Evolutionary conservation across 345 rosid genomes (phyloP), one percentile per base, ranked within the genome.

Genomic region (Jatropha curcas): DNA sequence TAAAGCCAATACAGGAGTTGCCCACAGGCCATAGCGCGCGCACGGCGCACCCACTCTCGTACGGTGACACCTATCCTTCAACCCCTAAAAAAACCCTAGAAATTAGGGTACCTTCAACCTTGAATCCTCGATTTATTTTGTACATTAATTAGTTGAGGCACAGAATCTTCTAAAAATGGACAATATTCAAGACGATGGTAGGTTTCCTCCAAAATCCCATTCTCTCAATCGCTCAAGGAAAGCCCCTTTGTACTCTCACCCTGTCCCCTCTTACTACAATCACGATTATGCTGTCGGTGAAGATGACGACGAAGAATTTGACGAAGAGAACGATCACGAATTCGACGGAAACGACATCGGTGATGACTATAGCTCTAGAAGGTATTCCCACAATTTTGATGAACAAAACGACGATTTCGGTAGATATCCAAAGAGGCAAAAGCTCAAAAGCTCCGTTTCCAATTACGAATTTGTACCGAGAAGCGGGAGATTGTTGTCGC

Each of bases 371-470:
- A 57, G 11, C 43, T 66, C 50, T 56, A 7, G 74, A 65, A 60
- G 78, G 60, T 72, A 72, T 57, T 51, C 51, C 51, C 76, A 27
- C 71, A 46, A 35, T 51, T 56, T 67, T 22, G 48, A 16, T 28
- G 70, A 79, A 5, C 53, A 71, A 58, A 80, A 46, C 24, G 67
- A 77, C 6, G 60, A 22, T 8, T 80, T 79, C 30, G 85, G 74
- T 50, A 72, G 84, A 57, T 72, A 83, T 64, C 78, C 83, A 3
- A 83, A 85, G 63, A 79, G 80, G 77, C 88, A 71, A 62, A 81
- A 71, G 74, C 71, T 79, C 37, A 82, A 77, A 52, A 78, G 41
- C 31, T 31, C 70, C 10, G 80, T 53, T 37, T 71, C 79, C 13
- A 74, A 71, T 52, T 82, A 78, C 56, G 85, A 74, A 28, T 72